Evolutionary conservation across 2,329 filamentous ascomycete genomes (phyloP), one percentile per base, ranked within the genome.

Genomic region (Nigrospora oryzae): DNA sequence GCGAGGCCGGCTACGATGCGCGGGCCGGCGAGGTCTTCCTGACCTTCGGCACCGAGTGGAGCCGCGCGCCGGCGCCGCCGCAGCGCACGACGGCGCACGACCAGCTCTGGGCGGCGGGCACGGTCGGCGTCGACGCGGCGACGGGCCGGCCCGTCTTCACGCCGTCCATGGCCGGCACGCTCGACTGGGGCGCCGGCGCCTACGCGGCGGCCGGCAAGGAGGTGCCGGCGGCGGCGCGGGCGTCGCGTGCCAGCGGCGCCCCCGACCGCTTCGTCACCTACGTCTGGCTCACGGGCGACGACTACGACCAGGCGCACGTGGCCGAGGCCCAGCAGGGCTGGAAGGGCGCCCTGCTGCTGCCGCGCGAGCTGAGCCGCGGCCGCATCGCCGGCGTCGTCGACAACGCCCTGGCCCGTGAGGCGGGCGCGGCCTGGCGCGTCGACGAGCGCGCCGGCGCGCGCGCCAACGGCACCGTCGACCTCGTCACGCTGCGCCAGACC

Each of bases 141-240:
- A 16, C 13, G 5, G 58, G 57, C 1, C 44, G 53, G 11, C 49
- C 63, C 37, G 60, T 61, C 17, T 69, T 70, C 46, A 56, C 52
- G 28, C 66, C 66, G 0, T 63, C 52, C 1, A 69, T 69, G 66
- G 63, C 63, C 2, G 67, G 67, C 2, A 61, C 59, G 28, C 51
- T 69, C 1, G 67, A 69, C 43, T 68, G 63, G 54, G 67, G 67
- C 11, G 49, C 52, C 3, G 68, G 63, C 0, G 65, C 66, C 5
- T 70, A 70, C 48, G 67, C 67, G 11, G 67, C 67, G 4, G 65
- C 66, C 13, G 67, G 67, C 3, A 69, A 70, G 50, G 49, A 60
- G 12, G 46, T 70, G 1, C 64, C 63, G 2, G 57, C 65, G 0
- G 58, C 59, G 8, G 67, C 66, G 1, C 51, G 60, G 43, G 62